Conservation (phyloP, 306 rosid genomes). For the Prunus dulcis region DNA sequence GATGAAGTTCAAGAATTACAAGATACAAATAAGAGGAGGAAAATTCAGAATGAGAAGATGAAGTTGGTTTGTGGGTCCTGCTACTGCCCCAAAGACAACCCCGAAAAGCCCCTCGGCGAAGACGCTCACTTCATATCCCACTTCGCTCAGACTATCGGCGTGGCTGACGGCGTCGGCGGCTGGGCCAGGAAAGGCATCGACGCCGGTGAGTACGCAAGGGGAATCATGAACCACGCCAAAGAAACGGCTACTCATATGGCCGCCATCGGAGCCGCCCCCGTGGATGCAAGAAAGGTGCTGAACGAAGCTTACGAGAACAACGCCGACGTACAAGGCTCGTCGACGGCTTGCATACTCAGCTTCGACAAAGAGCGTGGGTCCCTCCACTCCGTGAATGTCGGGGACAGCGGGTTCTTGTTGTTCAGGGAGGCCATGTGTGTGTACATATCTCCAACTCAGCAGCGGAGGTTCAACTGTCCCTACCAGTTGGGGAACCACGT, state of each 20-base stretch:
- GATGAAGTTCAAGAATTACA: too few species aligned
- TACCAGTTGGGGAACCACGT: slow-evolving; percentile 9
- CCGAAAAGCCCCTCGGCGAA: background rate
- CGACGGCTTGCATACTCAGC: slow-evolving; percentile 24
- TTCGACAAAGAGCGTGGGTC: background rate
- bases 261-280: too few species aligned
- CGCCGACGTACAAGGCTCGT: slow-evolving; percentile 2
- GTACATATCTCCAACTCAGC: slow-evolving; percentile 10
- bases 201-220: background rate
- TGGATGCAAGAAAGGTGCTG: background rate
- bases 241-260: too few species aligned
- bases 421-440: slow-evolving; percentile 4
- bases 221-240: background rate
- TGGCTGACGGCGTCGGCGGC: slow-evolving; percentile 15
- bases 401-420: slow-evolving; percentile 26
- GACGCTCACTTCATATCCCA: slow-evolving; percentile 10
- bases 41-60: background rate
- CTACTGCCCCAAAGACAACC: background rate
- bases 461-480: background rate
- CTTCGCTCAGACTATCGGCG: background rate
- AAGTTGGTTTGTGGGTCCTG: background rate
- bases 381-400: slow-evolving; percentile 11
- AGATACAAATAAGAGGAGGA: too few species aligned
- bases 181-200: slow-evolving; percentile 10
- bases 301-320: background rate